Percentiles rank a stretch among this genome's conserved stretches.
phyloP scores from a whole-genome alignment of 78 protist genomes.

The Emiliania huxleyi region DNA sequence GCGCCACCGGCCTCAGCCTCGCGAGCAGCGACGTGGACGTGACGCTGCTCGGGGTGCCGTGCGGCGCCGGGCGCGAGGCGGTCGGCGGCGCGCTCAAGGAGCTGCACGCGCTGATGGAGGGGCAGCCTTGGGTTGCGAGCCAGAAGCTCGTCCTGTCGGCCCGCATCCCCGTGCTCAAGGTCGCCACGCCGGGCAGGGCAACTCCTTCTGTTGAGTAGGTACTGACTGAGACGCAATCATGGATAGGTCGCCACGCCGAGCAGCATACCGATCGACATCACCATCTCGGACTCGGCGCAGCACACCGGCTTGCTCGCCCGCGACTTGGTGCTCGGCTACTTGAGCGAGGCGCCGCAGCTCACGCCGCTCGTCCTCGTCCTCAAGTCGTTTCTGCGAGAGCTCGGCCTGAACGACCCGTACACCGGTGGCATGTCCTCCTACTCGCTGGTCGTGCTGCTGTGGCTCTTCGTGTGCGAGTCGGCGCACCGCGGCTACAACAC shows the following conservation, averaged over 20 bases:
- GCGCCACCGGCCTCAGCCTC: not conserved
- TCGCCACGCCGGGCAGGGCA: not conserved
- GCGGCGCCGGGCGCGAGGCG: not conserved
- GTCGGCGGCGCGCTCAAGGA: not conserved
- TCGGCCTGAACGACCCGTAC: not conserved
- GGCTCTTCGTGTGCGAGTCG: not conserved
- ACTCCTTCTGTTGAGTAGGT: no score
- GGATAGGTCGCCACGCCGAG: not conserved
- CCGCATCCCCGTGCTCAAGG: slow-evolving; percentile 22
- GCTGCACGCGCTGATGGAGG: not conserved
- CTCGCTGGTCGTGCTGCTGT: not conserved
- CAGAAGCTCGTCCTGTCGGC: not conserved
- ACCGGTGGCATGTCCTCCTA: not conserved
- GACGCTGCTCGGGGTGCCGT: not conserved
- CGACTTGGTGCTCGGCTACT: not conserved
- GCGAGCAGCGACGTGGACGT: not conserved
- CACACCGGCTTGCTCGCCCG: slow-evolving; percentile 2
- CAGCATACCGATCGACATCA: not conserved
- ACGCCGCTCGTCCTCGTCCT: not conserved
- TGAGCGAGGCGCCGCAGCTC: not conserved
- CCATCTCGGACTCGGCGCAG: not conserved
- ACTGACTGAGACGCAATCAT: no score
- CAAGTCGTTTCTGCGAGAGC: not conserved
- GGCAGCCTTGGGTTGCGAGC: not conserved
- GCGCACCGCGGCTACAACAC: not conserved